Evolutionary conservation across 805 yeast genomes (phyloP).

Genomic region (Priceomyces medius): DNA sequence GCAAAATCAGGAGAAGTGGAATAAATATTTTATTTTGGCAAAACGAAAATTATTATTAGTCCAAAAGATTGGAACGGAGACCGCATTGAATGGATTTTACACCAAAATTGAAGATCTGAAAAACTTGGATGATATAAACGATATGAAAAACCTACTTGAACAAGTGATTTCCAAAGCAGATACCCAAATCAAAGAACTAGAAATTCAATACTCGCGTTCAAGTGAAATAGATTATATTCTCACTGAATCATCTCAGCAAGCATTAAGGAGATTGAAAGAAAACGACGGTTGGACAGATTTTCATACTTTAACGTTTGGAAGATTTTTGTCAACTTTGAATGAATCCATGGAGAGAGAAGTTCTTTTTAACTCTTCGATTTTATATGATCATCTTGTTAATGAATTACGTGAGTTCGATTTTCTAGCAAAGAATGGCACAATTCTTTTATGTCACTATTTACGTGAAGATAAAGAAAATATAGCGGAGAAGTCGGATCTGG

Average conservation of each 20-base stretch:
- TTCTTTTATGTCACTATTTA: background rate
- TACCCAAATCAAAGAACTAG: conserved; percentile 51
- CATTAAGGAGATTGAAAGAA: conserved; percentile 48
- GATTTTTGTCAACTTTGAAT: conserved; percentile 40
- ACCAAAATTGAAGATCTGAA: conserved; percentile 13
- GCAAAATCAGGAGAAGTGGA: conserved; percentile 45
- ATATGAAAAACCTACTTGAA: conserved; percentile 23
- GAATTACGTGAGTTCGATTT: conserved; percentile 17
- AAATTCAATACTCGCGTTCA: conserved; percentile 46
- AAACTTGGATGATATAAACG: conserved; percentile 16
- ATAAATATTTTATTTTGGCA: conserved; percentile 43
- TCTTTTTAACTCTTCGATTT: conserved; percentile 52
- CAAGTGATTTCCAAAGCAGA: conserved; percentile 37
- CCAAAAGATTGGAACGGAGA: conserved; percentile 40
- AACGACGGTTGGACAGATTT: conserved; percentile 55
- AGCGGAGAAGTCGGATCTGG: background rate
- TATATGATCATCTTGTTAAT: conserved; percentile 49
- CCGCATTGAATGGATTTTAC: conserved; percentile 19
- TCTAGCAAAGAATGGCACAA: conserved; percentile 9
- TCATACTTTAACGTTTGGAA: conserved; percentile 44
- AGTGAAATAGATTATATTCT: conserved; percentile 55
- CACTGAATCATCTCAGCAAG: conserved; percentile 44
- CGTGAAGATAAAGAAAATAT: conserved; percentile 1
- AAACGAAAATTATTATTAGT: conserved; percentile 46
- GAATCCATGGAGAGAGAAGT: conserved; percentile 54